Evolutionary conservation across 345 rosid species (phyloP).

Genomic region (Zanthoxylum bungeanum): DNA sequence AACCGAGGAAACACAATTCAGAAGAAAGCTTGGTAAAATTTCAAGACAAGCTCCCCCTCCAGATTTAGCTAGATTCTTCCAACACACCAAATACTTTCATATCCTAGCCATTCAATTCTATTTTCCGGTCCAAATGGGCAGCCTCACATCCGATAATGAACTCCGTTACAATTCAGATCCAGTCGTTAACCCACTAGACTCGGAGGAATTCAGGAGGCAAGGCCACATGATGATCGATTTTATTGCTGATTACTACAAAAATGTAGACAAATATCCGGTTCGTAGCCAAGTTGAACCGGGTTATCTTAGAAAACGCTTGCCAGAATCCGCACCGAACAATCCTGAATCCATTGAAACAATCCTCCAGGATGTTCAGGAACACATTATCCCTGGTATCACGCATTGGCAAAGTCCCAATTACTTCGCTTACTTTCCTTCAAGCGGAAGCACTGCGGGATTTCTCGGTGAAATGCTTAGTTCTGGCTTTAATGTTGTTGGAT

Average conservation of each 20-base stretch:
- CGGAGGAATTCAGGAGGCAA: slow-evolving; percentile 40
- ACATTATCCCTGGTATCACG: slow-evolving; percentile 42
- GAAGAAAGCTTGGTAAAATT: too few relatives aligned
- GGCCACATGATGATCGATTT: slow-evolving; percentile 37
- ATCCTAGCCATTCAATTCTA: too few relatives aligned
- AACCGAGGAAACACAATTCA: too few relatives aligned
- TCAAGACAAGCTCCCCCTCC: too few relatives aligned
- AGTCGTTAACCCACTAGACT: slow-evolving; percentile 21
- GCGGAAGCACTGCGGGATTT: slow-evolving; percentile 28
- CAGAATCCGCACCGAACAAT: slow-evolving; percentile 26
- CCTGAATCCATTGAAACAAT: slow-evolving; percentile 34
- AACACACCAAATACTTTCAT: too few relatives aligned
- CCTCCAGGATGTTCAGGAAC: slow-evolving; percentile 27
- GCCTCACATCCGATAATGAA: neutral
- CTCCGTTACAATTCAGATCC: neutral
- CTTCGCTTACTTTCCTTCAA: slow-evolving; percentile 36
- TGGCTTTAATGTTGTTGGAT: slow-evolving; percentile 40
- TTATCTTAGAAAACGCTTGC: slow-evolving; percentile 29
- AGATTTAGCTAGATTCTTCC: too few relatives aligned
- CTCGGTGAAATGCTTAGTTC: slow-evolving; percentile 35
- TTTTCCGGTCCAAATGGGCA: neutral
- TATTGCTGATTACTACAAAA: slow-evolving; percentile 37
- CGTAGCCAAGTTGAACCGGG: slow-evolving; percentile 38
- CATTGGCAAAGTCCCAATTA: slow-evolving; percentile 46
- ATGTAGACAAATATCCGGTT: slow-evolving; percentile 33